Evolutionary conservation across 2,329 filamentous ascomycete species (phyloP), one percentile per base, ranked within the genome.

Genomic region (Xylariaceae sp.): DNA sequence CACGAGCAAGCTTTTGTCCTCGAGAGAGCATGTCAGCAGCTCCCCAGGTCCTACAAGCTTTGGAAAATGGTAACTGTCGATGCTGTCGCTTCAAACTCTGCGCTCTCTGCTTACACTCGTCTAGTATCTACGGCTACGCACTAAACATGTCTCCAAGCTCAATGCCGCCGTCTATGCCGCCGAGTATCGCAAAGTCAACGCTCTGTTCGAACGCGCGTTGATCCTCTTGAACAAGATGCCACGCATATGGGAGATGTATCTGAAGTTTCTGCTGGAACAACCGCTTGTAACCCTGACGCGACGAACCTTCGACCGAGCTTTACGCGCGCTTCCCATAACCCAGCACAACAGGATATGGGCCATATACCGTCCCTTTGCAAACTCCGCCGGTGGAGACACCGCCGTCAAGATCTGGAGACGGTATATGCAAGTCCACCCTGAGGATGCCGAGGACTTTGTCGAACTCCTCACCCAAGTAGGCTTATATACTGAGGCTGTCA

Each of bases 221-320:
- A 89, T 96, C 55, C 79, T 99, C 41, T 81, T 99, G 59, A 96
- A 99, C 75, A 99, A 99, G 75, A 99, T 99, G 94, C 94, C 95
- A 29, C 83, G 85, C 62, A 94, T 99, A 68, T 99, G 94, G 95
- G 91, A 96, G 70, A 89, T 97, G 85, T 99, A 96, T 70, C 84
- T 99, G 59, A 81, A 81, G 47, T 97, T 99, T 68, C 78, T 99
- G 55, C 84, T 92, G 68, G 84, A 88, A 67, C 94, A 99, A 70
- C 94, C 94, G n/a, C 76, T 95, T 51, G 85, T 99, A 58, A 96
- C 92, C 6, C 79, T 85, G 54, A 95, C 90, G 30, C 84, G 94
- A 56, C 85, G 85, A 61, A 89, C 89, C 0, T 99, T 99, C 73
- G 92, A 99, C 73, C 86, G 91, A 56, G 91, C 94, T 9, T 79